Conservation (phyloP, 768 basidiomycete genomes). For the Mycena kentingensis region DNA sequence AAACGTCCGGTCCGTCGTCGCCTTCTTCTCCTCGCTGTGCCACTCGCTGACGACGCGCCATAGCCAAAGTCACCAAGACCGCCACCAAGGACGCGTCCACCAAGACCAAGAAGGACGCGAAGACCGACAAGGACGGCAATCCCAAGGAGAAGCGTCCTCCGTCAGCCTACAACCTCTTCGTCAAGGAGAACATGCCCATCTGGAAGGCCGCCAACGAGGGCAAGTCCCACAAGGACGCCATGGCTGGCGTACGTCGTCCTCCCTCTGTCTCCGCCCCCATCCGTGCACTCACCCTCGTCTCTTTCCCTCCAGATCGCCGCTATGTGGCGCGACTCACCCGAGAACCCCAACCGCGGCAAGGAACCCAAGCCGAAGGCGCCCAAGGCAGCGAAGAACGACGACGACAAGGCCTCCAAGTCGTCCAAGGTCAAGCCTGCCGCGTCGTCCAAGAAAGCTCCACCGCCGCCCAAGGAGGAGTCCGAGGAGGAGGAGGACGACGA, state of each 20-base stretch:
- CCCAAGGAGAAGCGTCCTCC: not conserved
- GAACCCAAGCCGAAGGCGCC: not conserved
- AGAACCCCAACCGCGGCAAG: constrained; percentile 1
- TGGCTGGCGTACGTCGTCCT: not conserved
- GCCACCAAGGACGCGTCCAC: not conserved
- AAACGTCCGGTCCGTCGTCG: not conserved
- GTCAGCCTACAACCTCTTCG: not conserved
- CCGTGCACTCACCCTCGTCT: not conserved
- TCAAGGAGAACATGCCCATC: not conserved
- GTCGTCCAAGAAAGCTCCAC: not conserved
- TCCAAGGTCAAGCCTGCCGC: not conserved
- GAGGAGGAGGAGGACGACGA: not conserved
- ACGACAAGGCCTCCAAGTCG: not conserved
- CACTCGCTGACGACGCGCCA: not conserved
- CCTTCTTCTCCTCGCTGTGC: not conserved
- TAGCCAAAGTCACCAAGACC: not conserved
- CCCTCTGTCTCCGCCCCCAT: not conserved
- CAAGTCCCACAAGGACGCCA: not conserved
- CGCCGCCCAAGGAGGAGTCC: not conserved
- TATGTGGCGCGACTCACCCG: constrained; percentile 1
- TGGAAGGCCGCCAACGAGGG: not conserved
- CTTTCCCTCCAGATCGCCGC: not conserved
- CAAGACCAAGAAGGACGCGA: constrained; percentile 1
- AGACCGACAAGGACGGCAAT: not conserved
- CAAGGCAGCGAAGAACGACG: not conserved